Evolutionary conservation across 163 green algal genomes (phyloP), one percentile per base, ranked within the genome.

Genomic region (Scenedesmus sp.): DNA sequence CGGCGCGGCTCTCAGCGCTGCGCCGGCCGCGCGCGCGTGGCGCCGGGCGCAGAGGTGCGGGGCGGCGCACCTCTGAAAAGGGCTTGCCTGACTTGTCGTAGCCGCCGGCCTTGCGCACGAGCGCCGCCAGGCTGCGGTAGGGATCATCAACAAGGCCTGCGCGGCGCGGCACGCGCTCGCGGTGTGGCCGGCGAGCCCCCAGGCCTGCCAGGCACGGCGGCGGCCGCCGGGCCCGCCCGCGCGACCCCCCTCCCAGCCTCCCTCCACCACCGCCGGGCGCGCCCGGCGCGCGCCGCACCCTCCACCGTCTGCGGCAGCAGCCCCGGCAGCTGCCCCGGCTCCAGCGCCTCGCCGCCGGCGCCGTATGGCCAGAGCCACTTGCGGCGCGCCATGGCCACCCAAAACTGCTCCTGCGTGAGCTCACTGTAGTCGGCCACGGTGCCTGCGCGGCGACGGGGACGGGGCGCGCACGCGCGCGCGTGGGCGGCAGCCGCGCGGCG

Each of bases 31-130:
- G n/a, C n/a, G n/a, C n/a, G n/a, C n/a, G n/a, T n/a, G n/a, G n/a
- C n/a, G n/a, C n/a, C n/a, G n/a, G n/a, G n/a, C n/a, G n/a, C n/a
- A n/a, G n/a, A n/a, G n/a, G n/a, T n/a, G n/a, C n/a, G n/a, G n/a
- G n/a, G n/a, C n/a, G n/a, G n/a, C 53, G 4, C 14, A 86, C 73
- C 74, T 86, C 81, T 36, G 60, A 69, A 50, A 87, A 87, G 13
- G 81, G 81, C 28, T 60, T 56, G 22, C n/a, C 63, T 28, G 58
- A 69, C 62, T 86, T 87, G 2, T 75, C 34, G 56, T 79, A 87
- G 0, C 81, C 81, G 14, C 81, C 81, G 14, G 70, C 65, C 24
- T 75, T 78, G 7, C 81, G 29, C 3, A 87, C 63, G 5, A 87
- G 63, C 1, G 70, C 81, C 22, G 81, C 81, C 18, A 87, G 67